These are phyloP conservation scores for Naganishia friedmannii DNA, from an alignment of 768 basidiomycete genomes.

Conservation along the genomic window DNA sequence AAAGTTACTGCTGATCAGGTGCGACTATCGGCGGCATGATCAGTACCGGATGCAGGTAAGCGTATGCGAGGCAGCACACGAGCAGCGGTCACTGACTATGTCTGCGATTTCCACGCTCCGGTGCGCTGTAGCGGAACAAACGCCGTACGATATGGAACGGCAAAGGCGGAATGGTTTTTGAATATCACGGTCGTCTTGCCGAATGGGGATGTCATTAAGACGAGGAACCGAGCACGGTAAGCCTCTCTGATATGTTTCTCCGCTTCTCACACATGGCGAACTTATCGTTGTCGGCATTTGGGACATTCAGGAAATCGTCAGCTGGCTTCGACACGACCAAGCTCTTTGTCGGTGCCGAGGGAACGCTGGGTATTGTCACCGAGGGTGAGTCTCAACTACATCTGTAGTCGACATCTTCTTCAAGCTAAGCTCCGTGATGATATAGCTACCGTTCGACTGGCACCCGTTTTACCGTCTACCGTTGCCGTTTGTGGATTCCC, in stretches of 20 bases:
- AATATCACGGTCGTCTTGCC: conserved; percentile 85
- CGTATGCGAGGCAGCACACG: too few species aligned
- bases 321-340: conserved; percentile 86
- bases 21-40: conserved; percentile 90
- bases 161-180: conserved; percentile 81
- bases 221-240: conserved; percentile 55
- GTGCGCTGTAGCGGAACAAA: conserved; percentile 60
- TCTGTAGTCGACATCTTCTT: not conserved
- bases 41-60: conserved; percentile 65
- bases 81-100: too few species aligned
- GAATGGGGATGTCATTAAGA: conserved; percentile 85
- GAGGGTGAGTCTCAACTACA: conserved; percentile 58
- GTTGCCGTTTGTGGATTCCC: conserved; percentile 88
- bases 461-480: conserved; percentile 74
- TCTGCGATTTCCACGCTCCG: not conserved
- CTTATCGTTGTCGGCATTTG: too few species aligned
- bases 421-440: not conserved
- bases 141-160: conserved; percentile 72
- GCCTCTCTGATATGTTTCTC: not conserved
- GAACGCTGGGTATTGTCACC: conserved; percentile 83
- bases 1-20: conserved; percentile 35
- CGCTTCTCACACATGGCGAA: too few species aligned
- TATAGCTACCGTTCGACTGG: conserved; percentile 73
- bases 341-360: conserved; percentile 84
- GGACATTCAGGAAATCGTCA: conserved; percentile 64